A percentile compares a stretch with the other conserved stretches of the same genome.
phyloP scores from a whole-genome alignment of 2,329 filamentous ascomycete species.

The Trichoderma simmonsii region DNA sequence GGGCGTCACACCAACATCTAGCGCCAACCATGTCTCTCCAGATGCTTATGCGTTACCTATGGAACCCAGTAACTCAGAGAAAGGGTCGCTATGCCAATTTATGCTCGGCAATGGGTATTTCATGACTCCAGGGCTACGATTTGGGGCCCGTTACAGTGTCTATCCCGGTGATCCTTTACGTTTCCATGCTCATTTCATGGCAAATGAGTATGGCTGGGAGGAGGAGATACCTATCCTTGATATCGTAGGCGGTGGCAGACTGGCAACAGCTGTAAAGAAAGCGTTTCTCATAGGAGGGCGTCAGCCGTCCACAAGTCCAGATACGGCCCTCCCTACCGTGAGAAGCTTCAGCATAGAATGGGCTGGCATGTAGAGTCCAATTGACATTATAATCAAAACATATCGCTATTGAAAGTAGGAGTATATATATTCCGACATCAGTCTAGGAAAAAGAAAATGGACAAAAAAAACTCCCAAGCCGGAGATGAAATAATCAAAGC shows the following conservation, averaged over 20 bases:
- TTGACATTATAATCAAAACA: not conserved
- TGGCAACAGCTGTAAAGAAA: conserved; percentile 96
- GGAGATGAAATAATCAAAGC: not conserved
- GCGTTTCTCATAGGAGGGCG: conserved; percentile 81
- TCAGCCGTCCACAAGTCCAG: conserved; percentile 33
- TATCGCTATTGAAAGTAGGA: conserved; percentile 5
- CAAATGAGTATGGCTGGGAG: conserved; percentile 81
- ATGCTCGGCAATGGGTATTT: conserved; percentile 79
- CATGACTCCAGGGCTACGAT: conserved; percentile 86
- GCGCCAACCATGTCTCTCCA: conserved; percentile 29
- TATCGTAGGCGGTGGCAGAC: conserved; percentile 76
- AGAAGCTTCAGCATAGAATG: conserved; percentile 86
- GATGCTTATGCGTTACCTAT: conserved; percentile 19
- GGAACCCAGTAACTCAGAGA: conserved; percentile 21
- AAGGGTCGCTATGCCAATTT: conserved; percentile 68
- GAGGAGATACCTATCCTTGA: conserved; percentile 81
- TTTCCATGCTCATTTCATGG: conserved; percentile 93
- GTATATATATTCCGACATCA: conserved; percentile 6
- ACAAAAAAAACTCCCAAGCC: not conserved
- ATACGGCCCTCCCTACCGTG: conserved; percentile 38
- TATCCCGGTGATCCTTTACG: conserved; percentile 93
- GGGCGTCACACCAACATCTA: conserved; percentile 38
- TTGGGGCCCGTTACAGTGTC: conserved; percentile 90
- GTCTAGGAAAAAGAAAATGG: conserved; percentile 1
- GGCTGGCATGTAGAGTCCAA: conserved; percentile 75